Base-by-base conservation (phyloP, 805 yeast genomes). In the Candida maris region DNA sequence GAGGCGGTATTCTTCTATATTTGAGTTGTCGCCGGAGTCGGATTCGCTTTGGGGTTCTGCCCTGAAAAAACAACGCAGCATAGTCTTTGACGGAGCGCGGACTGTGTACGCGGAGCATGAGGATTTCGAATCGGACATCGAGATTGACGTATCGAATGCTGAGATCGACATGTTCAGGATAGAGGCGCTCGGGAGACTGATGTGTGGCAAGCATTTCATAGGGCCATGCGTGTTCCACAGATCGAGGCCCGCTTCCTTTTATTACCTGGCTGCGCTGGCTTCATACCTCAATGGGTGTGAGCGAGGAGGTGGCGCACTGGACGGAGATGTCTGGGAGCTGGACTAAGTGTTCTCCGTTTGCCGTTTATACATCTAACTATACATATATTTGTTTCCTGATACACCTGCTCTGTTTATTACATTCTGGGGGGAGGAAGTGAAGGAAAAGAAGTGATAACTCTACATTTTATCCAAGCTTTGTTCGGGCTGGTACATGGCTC, bases 81-180 rank as follows among this genome's bases (percentile, higher is more conserved):
- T 34, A 10, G 9, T 20, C 15, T 20, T 35, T 30, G 16, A 24
- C 21, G 29, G 24, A 14, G 14, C 17, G 6, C 34, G 31, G 9
- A 28, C 8, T 6, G 10, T 28, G 9, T 28, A 28, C 21, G 21
- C 18, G 21, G 21, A 28, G 9, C 6, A 15, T 20, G 34, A 23
- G 3, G 44, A 34, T 12, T 45, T 30, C 12, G 39, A 41, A 19
- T 27, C 31, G 14, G 48, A 40, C 9, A 32, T 41, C n/a, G 42
- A 30, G 9, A 10, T 48, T 14, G 39, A 39, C 19, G 41, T 56
- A 12, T 40, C 57, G 1, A 39, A 37, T 10, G 49, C 52, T 19
- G 61, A 56, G 35, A 34, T 56, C 13, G 45, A 52, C 25, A 45
- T 52, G 52, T 56, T 56, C 40, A 53, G 45, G 25, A 48, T 56